phyloP scores from a whole-genome alignment of 2,329 filamentous ascomycete species.

The Geosmithia morbida region DNA sequence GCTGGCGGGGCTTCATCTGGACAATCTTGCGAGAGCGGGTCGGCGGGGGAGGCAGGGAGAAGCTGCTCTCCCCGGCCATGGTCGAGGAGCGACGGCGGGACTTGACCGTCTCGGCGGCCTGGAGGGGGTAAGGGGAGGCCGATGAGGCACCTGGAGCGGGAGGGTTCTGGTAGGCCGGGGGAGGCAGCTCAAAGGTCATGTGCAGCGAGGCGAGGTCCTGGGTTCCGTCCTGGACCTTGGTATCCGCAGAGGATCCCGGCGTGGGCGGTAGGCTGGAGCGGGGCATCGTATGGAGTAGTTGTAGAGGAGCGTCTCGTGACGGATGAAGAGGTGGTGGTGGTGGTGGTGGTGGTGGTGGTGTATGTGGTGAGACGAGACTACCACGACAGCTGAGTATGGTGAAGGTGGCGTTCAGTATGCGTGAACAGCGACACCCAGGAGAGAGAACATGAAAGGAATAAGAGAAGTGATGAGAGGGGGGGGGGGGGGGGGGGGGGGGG shows the following conservation, averaged over 20 bases:
- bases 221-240: slow-evolving; percentile 56
- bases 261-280: slow-evolving; percentile 42
- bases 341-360: neutral
- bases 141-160: slow-evolving; percentile 8
- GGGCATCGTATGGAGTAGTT: neutral
- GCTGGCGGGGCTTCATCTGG: slow-evolving; percentile 68
- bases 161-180: slow-evolving; percentile 50
- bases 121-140: slow-evolving; percentile 24
- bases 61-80: slow-evolving; percentile 22
- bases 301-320: neutral
- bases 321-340: neutral
- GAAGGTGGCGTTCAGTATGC: too few relatives aligned
- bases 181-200: slow-evolving; percentile 60
- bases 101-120: slow-evolving; percentile 36
- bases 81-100: slow-evolving; percentile 36
- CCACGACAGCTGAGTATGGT: too few relatives aligned
- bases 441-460: too few relatives aligned
- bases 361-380: neutral
- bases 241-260: slow-evolving; percentile 67
- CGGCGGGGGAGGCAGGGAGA: slow-evolving; percentile 80
- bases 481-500: neutral
- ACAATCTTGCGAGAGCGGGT: slow-evolving; percentile 92
- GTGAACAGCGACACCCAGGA: too few relatives aligned
- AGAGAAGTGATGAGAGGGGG: neutral
- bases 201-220: slow-evolving; percentile 47